Evolutionary conservation across 768 basidiomycete genomes (phyloP), one percentile per base, ranked within the genome.

Genomic region (Neoboletus magnificus): DNA sequence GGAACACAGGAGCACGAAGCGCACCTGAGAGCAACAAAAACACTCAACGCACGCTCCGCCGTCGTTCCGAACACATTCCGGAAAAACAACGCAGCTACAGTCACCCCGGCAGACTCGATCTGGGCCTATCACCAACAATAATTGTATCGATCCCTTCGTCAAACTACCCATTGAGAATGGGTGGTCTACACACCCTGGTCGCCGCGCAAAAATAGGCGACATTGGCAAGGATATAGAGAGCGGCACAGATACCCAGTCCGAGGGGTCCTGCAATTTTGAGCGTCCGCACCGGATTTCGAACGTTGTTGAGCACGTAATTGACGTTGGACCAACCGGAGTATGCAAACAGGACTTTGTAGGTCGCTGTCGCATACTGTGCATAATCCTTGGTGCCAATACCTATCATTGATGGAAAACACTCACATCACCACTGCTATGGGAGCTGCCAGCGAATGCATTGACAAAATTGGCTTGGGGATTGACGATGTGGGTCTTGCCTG

Each of bases 211-310:
- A 83, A 59, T 84, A 83, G 4, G 83, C 79, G 1, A 85, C 68
- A 53, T 85, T 84, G 1, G 82, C 81, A 15, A 85, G 69, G 13
- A 84, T 56, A 52, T 85, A 84, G 2, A 84, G 65, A 1, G 72
- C 60, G 0, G 80, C 75, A 30, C 80, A 82, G 20, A 84, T 79
- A 2, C 77, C 74, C 18, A 84, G 67, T 1, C 82, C 82, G 20
- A 84, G 78, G 0, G 82, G 82, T 2, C 80, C 83, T 0, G 83
- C 82, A 27, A 84, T 82, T 66, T 81, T 82, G 49, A 86, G 77
- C 8, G 84, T 86, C 32, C 79, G 76, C 1, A 83, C 74, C 1
- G 83, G 83, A 60, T 84, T 71, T 62, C 77, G 79, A 50, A 85
- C 82, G 15, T 60, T 60, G 37, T 59, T 59, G 25, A 59, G 58